Evolutionary conservation across 2,329 filamentous ascomycete genomes (phyloP).

Genomic region (Trichoderma harzianum): DNA sequence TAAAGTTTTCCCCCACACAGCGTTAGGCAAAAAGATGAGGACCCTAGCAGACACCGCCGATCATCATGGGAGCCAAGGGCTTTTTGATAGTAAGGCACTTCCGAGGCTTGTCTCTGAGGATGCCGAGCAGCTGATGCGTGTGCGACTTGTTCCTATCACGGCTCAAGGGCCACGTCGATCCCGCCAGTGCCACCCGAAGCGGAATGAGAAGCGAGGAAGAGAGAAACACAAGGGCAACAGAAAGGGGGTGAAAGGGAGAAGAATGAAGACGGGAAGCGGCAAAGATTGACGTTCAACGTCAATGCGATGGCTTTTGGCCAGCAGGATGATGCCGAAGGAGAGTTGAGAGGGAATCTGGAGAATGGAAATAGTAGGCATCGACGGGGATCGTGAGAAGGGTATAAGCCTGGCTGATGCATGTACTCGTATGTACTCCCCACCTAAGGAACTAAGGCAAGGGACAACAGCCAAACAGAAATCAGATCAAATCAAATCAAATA

Average conservation of each 20-base stretch:
- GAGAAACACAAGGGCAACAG: slow-evolving; percentile 4
- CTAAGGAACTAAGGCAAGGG: background rate
- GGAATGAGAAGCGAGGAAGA: slow-evolving; percentile 12
- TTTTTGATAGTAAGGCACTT: background rate
- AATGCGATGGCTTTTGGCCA: background rate
- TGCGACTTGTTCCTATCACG: slow-evolving; percentile 7
- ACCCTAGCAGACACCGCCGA: slow-evolving; percentile 3
- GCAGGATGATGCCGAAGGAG: background rate
- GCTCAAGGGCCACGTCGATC: slow-evolving; percentile 6
- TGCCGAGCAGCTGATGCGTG: background rate
- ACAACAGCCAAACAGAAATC: background rate
- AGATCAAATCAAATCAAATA: background rate
- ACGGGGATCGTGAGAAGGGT: background rate
- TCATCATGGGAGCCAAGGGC: background rate
- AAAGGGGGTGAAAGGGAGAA: background rate
- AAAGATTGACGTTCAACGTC: slow-evolving; percentile 3
- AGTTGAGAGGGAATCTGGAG: background rate
- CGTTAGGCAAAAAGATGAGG: background rate
- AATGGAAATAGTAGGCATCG: background rate
- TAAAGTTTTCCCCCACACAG: background rate
- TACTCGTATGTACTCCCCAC: background rate
- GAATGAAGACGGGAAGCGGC: background rate
- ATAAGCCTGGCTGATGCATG: background rate
- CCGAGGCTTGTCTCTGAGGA: background rate
- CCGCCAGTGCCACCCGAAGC: slow-evolving; percentile 11